Conservation (phyloP, 768 basidiomycete genomes). For the Leccinum boreale region DNA sequence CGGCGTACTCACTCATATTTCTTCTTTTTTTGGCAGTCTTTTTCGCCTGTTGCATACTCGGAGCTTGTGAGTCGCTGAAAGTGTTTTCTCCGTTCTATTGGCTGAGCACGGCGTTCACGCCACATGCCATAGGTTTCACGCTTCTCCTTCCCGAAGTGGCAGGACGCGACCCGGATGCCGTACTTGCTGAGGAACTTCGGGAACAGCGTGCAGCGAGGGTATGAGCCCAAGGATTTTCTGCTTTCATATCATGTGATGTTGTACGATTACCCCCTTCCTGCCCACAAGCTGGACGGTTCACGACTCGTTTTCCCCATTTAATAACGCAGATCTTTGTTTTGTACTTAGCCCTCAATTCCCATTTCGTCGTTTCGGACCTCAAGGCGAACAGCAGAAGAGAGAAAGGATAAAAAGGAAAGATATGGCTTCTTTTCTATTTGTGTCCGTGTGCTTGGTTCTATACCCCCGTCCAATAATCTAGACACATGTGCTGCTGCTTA, state of each 20-base stretch:
- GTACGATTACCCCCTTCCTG: too few relatives aligned
- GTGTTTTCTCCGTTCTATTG: too few relatives aligned
- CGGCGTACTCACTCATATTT: neutral
- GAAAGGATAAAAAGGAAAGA: neutral
- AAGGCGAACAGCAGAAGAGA: neutral
- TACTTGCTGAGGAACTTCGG: slow-evolving; percentile 39
- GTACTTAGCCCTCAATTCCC: neutral
- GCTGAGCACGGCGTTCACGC: neutral
- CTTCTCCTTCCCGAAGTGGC: slow-evolving; percentile 51
- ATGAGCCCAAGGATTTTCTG: neutral
- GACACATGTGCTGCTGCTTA: neutral
- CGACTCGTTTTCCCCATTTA: neutral
- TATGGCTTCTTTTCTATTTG: neutral
- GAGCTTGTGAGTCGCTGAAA: slow-evolving; percentile 38
- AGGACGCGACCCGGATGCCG: slow-evolving; percentile 47
- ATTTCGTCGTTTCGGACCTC: neutral
- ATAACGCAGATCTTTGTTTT: neutral
- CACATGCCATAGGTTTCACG: slow-evolving; percentile 29
- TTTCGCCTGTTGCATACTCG: slow-evolving; percentile 58
- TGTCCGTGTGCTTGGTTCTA: neutral
- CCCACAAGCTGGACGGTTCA: neutral
- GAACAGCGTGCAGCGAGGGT: slow-evolving; percentile 9
- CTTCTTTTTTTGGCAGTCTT: slow-evolving; percentile 47
- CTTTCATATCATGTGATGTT: neutral
- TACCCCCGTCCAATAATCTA: neutral